phyloP scores from a whole-genome alignment of 2,329 filamentous ascomycete species.

The Scolecobasidium constrictum region DNA sequence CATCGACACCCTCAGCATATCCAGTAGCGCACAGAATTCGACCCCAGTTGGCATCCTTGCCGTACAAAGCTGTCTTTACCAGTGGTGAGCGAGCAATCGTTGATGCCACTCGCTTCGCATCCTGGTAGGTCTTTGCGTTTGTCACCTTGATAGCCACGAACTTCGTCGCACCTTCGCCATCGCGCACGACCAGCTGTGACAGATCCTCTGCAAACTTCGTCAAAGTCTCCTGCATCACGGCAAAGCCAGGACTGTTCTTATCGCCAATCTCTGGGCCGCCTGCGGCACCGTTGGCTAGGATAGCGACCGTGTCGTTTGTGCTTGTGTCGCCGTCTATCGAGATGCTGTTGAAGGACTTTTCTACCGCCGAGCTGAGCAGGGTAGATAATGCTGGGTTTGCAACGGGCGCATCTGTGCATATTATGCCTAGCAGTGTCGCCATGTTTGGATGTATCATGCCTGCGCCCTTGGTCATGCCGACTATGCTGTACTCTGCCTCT shows the following conservation, averaged over 20 bases:
- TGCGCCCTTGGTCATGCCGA: constrained; percentile 93
- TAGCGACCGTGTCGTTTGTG: constrained; percentile 90
- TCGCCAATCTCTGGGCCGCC: constrained; percentile 54
- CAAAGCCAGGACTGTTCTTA: constrained; percentile 44
- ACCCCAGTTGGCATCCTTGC: constrained; percentile 97
- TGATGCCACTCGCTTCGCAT: constrained; percentile 69
- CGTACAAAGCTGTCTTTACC: constrained; percentile 95
- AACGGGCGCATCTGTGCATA: constrained; percentile 85
- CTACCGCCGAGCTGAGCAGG: constrained; percentile 63
- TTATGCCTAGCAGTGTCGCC: constrained; percentile 84
- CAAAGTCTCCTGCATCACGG: constrained; percentile 59
- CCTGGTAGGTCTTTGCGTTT: constrained; percentile 57
- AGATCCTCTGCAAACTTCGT: constrained; percentile 72
- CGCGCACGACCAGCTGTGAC: constrained; percentile 85
- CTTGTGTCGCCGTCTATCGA: constrained; percentile 95
- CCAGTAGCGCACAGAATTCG: constrained; percentile 91
- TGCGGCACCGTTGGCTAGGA: constrained; percentile 91
- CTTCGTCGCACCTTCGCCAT: constrained; percentile 95
- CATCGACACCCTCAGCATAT: constrained; percentile 57
- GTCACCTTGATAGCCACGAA: constrained; percentile 87
- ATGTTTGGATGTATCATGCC: constrained; percentile 99
- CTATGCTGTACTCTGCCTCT: constrained; percentile 66
- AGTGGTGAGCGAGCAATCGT: constrained; percentile 85
- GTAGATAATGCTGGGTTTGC: constrained; percentile 53
- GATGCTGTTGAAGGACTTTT: constrained; percentile 90